These are phyloP conservation scores for Colletotrichum sp. DNA, from an alignment of 2,329 filamentous ascomycete species.

Conservation along the genomic window DNA sequence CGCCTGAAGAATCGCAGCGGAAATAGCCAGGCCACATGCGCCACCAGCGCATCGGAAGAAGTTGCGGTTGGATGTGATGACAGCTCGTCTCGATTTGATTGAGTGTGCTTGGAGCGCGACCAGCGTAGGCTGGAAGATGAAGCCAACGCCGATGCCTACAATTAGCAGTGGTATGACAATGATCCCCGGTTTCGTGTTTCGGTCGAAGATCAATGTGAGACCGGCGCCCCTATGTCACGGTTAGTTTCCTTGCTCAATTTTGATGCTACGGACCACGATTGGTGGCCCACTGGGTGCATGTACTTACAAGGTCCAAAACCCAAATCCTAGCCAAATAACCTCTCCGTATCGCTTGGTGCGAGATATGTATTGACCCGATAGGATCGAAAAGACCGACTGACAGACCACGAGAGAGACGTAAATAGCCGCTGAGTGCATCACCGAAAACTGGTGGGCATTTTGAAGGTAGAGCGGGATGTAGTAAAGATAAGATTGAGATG, in stretches of 20 bases:
- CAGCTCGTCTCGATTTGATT: slow-evolving; percentile 59
- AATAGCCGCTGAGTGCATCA: slow-evolving; percentile 53
- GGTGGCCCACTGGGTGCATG: background rate
- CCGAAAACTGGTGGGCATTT: slow-evolving; percentile 46
- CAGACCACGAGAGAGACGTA: slow-evolving; percentile 52
- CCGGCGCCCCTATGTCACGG: slow-evolving; percentile 44
- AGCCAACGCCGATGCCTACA: slow-evolving; percentile 57
- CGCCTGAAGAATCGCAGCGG: slow-evolving; percentile 51
- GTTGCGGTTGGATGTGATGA: slow-evolving; percentile 66
- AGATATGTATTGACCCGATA: slow-evolving; percentile 63
- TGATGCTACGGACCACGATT: background rate
- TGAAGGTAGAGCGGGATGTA: slow-evolving; percentile 68
- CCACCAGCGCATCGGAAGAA: slow-evolving; percentile 66
- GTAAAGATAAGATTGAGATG: slow-evolving; percentile 64
- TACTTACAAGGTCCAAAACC: slow-evolving; percentile 37
- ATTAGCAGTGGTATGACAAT: slow-evolving; percentile 56
- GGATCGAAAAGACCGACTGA: slow-evolving; percentile 49
- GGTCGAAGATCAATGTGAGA: slow-evolving; percentile 53
- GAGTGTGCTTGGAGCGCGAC: slow-evolving; percentile 64
- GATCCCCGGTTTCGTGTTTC: slow-evolving; percentile 45
- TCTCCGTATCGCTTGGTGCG: slow-evolving; percentile 61
- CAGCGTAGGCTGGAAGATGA: slow-evolving; percentile 50
- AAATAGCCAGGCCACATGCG: slow-evolving; percentile 60
- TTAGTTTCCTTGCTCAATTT: background rate
- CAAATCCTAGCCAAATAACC: slow-evolving; percentile 52